Conservation (phyloP, 495 filamentous ascomycete species). For the Hyphodiscus hymeniophilus region DNA sequence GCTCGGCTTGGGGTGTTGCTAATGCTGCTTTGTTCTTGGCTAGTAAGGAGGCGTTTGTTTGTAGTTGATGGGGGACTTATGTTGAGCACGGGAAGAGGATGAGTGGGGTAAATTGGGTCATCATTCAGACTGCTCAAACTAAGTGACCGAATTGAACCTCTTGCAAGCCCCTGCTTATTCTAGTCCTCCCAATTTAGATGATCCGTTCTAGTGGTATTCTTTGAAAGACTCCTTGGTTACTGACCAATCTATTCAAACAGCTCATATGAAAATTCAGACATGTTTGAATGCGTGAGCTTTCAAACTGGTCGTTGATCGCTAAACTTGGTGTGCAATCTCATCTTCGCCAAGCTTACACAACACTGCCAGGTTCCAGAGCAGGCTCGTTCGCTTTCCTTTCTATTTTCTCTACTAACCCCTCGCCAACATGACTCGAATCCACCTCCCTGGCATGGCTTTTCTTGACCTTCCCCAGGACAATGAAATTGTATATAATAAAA, state of each 20-base stretch:
- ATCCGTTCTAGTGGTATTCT: not conserved
- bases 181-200: not conserved
- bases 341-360: slow-evolving; percentile 10
- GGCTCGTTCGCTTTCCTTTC: slow-evolving; percentile 11
- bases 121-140: not conserved
- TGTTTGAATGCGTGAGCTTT: too few relatives aligned
- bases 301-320: too few relatives aligned
- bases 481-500: slow-evolving; percentile 31
- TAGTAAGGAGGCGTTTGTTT: slow-evolving; percentile 31
- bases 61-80: slow-evolving; percentile 45
- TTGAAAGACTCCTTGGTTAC: not conserved
- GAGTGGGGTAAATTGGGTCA: not conserved
- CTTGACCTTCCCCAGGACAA: slow-evolving; percentile 25
- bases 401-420: slow-evolving; percentile 14
- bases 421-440: slow-evolving; percentile 4
- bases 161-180: not conserved
- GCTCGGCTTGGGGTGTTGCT: slow-evolving; percentile 41
- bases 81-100: slow-evolving; percentile 19
- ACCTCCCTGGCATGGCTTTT: slow-evolving; percentile 19
- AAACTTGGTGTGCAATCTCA: too few relatives aligned
- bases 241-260: too few relatives aligned
- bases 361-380: slow-evolving; percentile 14
- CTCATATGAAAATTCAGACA: too few relatives aligned
- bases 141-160: not conserved
- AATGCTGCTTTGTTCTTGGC: slow-evolving; percentile 43